These are phyloP conservation scores for Verticillium zaregamsianum DNA, from an alignment of 2,329 filamentous ascomycete genomes.

Conservation along the genomic window DNA sequence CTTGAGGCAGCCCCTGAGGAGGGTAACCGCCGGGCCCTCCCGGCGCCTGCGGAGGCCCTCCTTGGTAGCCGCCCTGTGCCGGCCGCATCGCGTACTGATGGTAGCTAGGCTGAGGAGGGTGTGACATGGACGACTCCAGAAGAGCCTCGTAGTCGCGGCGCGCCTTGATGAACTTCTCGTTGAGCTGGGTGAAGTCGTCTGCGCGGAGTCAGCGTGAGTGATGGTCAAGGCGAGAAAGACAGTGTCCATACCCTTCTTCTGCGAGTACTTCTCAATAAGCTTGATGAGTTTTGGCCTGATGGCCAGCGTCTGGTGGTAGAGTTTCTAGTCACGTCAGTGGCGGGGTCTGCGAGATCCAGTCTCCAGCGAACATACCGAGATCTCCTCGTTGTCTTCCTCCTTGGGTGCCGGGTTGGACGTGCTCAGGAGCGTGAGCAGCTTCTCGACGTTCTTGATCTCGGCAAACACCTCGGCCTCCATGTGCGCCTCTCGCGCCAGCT, in stretches of 20 bases:
- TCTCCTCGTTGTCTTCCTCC: constrained; percentile 94
- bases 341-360: neutral
- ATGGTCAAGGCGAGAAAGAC: constrained; percentile 8
- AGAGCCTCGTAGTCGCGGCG: constrained; percentile 93
- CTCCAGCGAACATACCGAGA: constrained; percentile 58
- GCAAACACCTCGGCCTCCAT: constrained; percentile 76
- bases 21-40: constrained; percentile 30
- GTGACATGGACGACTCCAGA: constrained; percentile 95
- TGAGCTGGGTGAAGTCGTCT: constrained; percentile 98
- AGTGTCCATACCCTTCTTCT: constrained; percentile 75
- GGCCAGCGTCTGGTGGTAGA: constrained; percentile 87
- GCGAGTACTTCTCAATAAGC: constrained; percentile 96
- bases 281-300: constrained; percentile 97
- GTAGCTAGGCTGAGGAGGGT: constrained; percentile 77
- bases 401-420: constrained; percentile 75
- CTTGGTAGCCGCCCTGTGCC: constrained; percentile 38
- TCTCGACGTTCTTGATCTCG: constrained; percentile 61
- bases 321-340: constrained; percentile 50
- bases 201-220: neutral
- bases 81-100: constrained; percentile 61
- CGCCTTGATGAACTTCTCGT: constrained; percentile 99
- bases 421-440: constrained; percentile 82
- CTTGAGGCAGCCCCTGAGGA: constrained; percentile 35
- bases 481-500: constrained; percentile 90
- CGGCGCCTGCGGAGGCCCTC: constrained; percentile 6